Percentiles rank a stretch among this genome's conserved stretches.
Evolutionary conservation across 2,329 filamentous ascomycete genomes (phyloP).

Genomic region (Claviceps quebecensis): DNA sequence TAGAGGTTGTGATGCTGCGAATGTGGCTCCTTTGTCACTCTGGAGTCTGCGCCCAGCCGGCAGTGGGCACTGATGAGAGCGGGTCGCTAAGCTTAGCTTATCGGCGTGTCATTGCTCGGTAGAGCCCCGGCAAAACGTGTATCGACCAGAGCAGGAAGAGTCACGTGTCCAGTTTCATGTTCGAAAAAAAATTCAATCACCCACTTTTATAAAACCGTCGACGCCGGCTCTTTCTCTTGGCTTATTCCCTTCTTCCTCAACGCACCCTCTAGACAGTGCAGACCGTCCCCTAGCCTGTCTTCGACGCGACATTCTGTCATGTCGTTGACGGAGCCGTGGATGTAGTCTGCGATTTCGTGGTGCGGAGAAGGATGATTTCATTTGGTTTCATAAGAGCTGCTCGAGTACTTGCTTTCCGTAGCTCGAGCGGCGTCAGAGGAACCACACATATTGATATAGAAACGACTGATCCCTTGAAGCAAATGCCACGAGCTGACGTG

Average conservation of each 20-base stretch:
- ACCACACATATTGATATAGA: constrained; percentile 18
- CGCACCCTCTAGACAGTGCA: constrained; percentile 82
- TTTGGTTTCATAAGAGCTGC: constrained; percentile 43
- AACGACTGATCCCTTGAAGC: neutral
- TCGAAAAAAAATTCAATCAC: neutral
- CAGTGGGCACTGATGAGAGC: neutral
- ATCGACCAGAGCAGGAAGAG: no score
- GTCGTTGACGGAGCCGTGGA: constrained; percentile 40
- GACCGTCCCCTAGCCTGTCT: constrained; percentile 49
- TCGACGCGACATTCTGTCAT: constrained; percentile 55
- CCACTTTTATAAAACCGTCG: neutral
- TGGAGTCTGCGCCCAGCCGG: neutral
- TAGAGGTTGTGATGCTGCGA: neutral
- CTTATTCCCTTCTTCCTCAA: constrained; percentile 38
- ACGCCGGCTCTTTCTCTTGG: neutral
- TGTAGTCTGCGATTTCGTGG: constrained; percentile 45
- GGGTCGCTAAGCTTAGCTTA: neutral
- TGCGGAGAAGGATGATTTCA: constrained; percentile 34
- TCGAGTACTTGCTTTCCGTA: constrained; percentile 27
- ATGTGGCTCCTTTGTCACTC: neutral
- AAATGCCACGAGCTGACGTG: no score
- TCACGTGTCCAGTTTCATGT: no score
- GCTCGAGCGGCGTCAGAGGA: constrained; percentile 29
- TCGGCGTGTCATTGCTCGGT: constrained; percentile 5
- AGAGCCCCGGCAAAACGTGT: constrained; percentile 7